These are phyloP conservation scores for Monarda citriodora DNA, from an alignment of 305 asterid species.

Conservation along the genomic window DNA sequence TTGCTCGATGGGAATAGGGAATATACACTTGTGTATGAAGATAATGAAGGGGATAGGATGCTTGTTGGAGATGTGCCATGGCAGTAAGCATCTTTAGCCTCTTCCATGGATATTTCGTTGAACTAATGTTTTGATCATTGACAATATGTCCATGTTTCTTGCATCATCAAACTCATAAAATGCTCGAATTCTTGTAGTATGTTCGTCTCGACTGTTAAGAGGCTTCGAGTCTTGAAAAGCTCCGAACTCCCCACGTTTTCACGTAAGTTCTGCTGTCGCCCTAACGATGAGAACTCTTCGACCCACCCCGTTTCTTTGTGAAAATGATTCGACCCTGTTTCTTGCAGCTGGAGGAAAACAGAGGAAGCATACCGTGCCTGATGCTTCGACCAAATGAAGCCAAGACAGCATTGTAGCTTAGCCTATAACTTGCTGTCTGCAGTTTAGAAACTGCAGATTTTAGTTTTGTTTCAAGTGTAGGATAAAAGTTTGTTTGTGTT, in stretches of 20 bases:
- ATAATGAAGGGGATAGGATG: conserved; percentile 98
- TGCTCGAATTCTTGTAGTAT: conserved; percentile 50
- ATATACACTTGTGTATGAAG: conserved; percentile 94
- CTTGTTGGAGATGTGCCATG: conserved; percentile 99
- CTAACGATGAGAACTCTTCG: background rate
- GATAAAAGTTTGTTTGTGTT: conserved; percentile 14
- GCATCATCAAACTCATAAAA: too few species aligned
- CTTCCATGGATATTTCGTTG: conserved; percentile 22
- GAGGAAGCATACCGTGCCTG: conserved; percentile 31
- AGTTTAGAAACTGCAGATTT: background rate
- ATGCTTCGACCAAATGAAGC: conserved; percentile 17
- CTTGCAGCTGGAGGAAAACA: conserved; percentile 62
- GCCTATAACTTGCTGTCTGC: background rate
- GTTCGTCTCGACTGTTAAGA: conserved; percentile 86
- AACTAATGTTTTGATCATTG: too few species aligned
- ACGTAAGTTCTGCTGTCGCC: conserved; percentile 40
- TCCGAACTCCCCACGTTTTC: conserved; percentile 69
- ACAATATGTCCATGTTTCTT: too few species aligned
- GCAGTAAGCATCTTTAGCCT: conserved; percentile 71
- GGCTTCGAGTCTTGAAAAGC: conserved; percentile 91
- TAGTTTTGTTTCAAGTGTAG: conserved; percentile 9
- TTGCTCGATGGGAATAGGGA: conserved; percentile 79
- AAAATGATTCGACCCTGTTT: background rate
- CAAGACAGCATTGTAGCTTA: background rate
- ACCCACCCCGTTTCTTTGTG: background rate